These are phyloP conservation scores for Noccaea caerulescens DNA, from an alignment of 345 rosid species.

Conservation along the genomic window DNA sequence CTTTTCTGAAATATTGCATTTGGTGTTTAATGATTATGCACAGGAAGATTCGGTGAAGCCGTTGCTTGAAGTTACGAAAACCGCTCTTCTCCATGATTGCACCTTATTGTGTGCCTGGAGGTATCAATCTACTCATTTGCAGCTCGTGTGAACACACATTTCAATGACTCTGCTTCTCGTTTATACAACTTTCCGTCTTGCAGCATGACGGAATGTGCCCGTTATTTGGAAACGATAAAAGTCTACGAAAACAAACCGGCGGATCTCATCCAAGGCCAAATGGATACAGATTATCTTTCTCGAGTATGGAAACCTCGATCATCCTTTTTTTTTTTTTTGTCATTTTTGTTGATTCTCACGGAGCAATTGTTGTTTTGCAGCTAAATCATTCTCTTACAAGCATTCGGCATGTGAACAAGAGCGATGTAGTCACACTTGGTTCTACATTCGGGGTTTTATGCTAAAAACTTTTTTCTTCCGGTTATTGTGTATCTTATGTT, in stretches of 20 bases:
- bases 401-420: conserved; percentile 84
- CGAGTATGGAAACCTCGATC: conserved; percentile 51
- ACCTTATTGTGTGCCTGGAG: conserved; percentile 92
- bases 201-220: conserved; percentile 96
- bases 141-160: background rate
- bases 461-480: background rate
- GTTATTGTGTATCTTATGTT: background rate
- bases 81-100: conserved; percentile 85
- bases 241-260: conserved; percentile 95
- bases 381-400: conserved; percentile 79
- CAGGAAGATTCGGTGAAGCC: conserved; percentile 87
- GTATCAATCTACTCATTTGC: conserved; percentile 39
- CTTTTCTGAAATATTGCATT: background rate
- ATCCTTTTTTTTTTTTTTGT: background rate
- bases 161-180: conserved; percentile 16
- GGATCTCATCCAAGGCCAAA: conserved; percentile 91
- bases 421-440: conserved; percentile 94
- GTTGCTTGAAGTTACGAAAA: conserved; percentile 79
- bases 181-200: conserved; percentile 11
- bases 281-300: conserved; percentile 87
- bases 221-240: conserved; percentile 94
- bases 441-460: conserved; percentile 84
- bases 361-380: conserved; percentile 46
- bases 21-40: conserved; percentile 23
- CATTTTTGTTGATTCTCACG: background rate